These are phyloP conservation scores for Vitis rotundifolia DNA, from an alignment of 164 flowering plant genomes.

Conservation along the genomic window DNA sequence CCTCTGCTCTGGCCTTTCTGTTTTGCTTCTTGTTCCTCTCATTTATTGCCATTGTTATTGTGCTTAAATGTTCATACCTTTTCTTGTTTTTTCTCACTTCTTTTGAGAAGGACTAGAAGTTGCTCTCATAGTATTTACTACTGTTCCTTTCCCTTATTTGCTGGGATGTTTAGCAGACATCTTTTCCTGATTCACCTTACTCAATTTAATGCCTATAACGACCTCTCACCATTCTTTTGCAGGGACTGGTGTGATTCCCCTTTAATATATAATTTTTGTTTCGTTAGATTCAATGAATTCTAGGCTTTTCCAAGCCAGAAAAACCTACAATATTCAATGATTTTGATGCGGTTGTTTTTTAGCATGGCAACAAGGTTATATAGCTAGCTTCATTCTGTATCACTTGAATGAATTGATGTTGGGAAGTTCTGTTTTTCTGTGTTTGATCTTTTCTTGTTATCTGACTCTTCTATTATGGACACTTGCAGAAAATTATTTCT, in stretches of 20 bases:
- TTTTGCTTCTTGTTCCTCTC: constrained; percentile 5
- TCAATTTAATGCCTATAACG: constrained; percentile 45
- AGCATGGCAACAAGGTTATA: too few relatives aligned
- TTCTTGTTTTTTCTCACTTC: constrained; percentile 20
- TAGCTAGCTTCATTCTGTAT: not conserved
- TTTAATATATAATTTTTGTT: constrained; percentile 8
- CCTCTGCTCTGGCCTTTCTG: constrained; percentile 11
- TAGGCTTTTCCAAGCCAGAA: not conserved
- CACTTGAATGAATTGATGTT: not conserved
- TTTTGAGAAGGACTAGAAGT: constrained; percentile 20
- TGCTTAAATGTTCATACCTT: constrained; percentile 21
- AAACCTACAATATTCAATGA: constrained; percentile 5
- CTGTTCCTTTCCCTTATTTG: constrained; percentile 27
- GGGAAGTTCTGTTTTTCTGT: not conserved
- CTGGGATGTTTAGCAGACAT: constrained; percentile 15
- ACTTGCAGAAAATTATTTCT: constrained; percentile 46
- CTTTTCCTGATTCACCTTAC: constrained; percentile 18
- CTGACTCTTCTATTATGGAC: constrained; percentile 4
- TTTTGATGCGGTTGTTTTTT: not conserved
- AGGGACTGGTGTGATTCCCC: constrained; percentile 11
- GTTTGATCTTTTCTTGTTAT: not conserved
- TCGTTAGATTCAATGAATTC: constrained; percentile 20
- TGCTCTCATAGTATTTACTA: constrained; percentile 27
- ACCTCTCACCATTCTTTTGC: constrained; percentile 33
- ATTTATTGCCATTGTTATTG: constrained; percentile 28